Evolutionary conservation across 2,329 filamentous ascomycete species (phyloP), one percentile per base, ranked within the genome.

Genomic region (Penicillium sp.): DNA sequence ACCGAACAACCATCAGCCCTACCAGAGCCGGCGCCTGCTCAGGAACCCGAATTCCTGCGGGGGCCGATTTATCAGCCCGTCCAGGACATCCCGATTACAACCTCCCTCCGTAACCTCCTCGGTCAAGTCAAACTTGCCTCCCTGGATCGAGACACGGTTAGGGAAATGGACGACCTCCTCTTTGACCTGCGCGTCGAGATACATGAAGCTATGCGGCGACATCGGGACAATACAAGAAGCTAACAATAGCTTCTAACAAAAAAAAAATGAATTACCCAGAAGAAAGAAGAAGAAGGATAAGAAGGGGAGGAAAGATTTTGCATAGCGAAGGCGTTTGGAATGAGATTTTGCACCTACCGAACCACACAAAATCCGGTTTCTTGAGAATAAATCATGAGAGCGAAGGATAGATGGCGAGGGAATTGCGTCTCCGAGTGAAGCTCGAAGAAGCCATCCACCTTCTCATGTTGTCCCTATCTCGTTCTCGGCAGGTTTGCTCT

Each of bases 151-250:
- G 82, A 85, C 11, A 88, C 91, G 64, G 86, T 92, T 57, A 84
- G 88, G 62, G 84, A 89, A 72, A 83, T 95, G 67, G 91, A 95
- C 71, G 90, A 93, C 72, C 79, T 92, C 69, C 83, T 95, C 72
- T 91, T 93, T 80, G 90, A 94, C 74, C 86, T 94, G 66, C 89
- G 91, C 75, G 84, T 86, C 65, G 88, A 90, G 74, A 83, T 93
- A 56, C 91, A 90, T 73, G 86, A 89, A 60, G 91, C 91, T 17
- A 88, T 88, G 69, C 81, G 81, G 69, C 83, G 90, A 64, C 67
- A 75, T 41, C 17, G 45, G 64, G 68, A 58, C 11, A 59, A 41
- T 45, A 65, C 46, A 23, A 17, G 21, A 31, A 41, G 15, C 26
- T 13, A 23, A 8, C 51, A 46, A 52, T 26, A 29, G 30, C 26